Conservation (phyloP, 306 rosid species). For the Cucumis sativus region Cucumber_9930_V3 NC_026656.2:1652501-1653000, state of each 20-base stretch:
- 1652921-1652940: too few relatives aligned
- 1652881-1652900: too few relatives aligned
- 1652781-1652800: not conserved
- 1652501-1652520: not conserved
- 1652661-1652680: slow-evolving; percentile 3
- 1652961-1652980: too few relatives aligned
- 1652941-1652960: too few relatives aligned
- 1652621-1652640: slow-evolving; percentile 58
- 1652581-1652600: slow-evolving; percentile 14
- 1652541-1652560: not conserved
- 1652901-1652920: too few relatives aligned
- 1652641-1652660: slow-evolving; percentile 34
- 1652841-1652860: too few relatives aligned
- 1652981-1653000: too few relatives aligned
- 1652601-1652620: slow-evolving; percentile 74
- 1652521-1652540: not conserved
- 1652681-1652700: slow-evolving; percentile 4
- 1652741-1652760: not conserved
- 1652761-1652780: not conserved
- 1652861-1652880: too few relatives aligned
- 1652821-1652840: too few relatives aligned
- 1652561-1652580: not conserved
- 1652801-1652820: too few relatives aligned
- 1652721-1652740: slow-evolving; percentile 42
- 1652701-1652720: slow-evolving; percentile 19